Base-by-base conservation (phyloP, 2,329 filamentous ascomycete genomes). In the Cadophora gregata region DNA sequence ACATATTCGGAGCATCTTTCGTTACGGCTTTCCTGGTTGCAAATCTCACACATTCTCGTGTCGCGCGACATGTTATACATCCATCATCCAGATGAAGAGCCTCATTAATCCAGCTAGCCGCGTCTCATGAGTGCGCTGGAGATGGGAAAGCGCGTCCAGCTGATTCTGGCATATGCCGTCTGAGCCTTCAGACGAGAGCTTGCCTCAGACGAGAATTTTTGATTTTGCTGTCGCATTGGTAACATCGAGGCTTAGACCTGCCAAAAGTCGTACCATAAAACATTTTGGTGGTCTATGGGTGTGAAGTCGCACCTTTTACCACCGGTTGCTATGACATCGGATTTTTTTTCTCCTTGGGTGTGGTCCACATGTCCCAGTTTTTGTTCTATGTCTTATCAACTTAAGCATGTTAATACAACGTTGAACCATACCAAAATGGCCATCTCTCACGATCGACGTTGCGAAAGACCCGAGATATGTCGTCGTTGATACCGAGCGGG, bases 401-500 rank as follows among this genome's bases (percentile, higher is more conserved):
- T 66, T 27, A 45, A 67, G 65, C 55, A 68, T 62, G 62, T 62
- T 36, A 36, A 59, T 67, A 62, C 10, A 14, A 25, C 47, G 63
- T 63, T 51, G 68, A 63, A 62, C 65, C 53, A 67, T 24, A 48
- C 59, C 56, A 53, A 64, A 62, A 56, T 36, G 25, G 31, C 47
- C 45, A 21, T 67, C 69, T 73, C 66, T 67, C 68, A 71, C 68
- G 55, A 42, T 61, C 65, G 55, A 61, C 65, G 72, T 72, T 66
- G 63, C 70, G 64, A 63, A 70, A 50, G 47, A 55, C 64, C 65
- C 63, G 61, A n/a, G n/a, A 67, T 51, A 66, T 65, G 58, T 70
- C 63, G 58, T 67, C 60, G 65, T 70, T 73, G 70, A 75, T 70
- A 75, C 73, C 61, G 50, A 51, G 31, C 38, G 64, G 38, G 74